Conservation (phyloP, 306 rosid species). For the Lathyrus sativus region DNA sequence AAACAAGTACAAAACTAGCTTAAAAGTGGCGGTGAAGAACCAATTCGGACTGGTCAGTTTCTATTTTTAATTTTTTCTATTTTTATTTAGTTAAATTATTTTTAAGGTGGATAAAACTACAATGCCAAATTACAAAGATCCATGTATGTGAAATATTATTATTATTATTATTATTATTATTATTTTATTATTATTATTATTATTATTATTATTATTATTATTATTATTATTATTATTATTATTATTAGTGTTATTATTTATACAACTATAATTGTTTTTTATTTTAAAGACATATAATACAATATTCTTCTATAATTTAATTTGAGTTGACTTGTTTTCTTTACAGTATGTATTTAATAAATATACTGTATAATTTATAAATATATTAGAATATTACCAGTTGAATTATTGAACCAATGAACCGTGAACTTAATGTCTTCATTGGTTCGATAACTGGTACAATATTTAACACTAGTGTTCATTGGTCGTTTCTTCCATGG, state of each 20-base stretch:
- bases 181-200: neutral
- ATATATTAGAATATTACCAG: neutral
- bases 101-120: neutral
- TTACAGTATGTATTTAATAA: neutral
- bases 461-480: neutral
- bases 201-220: slow-evolving; percentile 3
- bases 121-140: neutral
- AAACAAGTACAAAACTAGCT: neutral
- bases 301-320: neutral
- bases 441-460: neutral
- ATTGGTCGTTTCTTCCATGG: slow-evolving; percentile 8
- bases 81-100: neutral
- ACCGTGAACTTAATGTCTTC: neutral
- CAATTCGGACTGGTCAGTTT: neutral
- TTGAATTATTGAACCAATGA: neutral
- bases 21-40: neutral
- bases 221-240: neutral
- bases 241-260: neutral
- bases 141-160: neutral
- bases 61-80: neutral
- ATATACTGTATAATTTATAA: neutral
- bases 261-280: neutral
- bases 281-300: neutral
- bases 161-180: too few relatives aligned
- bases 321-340: neutral